phyloP scores from a whole-genome alignment of 176 grass and related monocot species.

The barley (Hordeum vulgare) region MorexV3_pseudomolecules_assembly NC_058520.1:17976106-17976605 shows the following conservation, averaged over 20 bases:
- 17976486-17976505: too few relatives aligned
- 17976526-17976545: too few relatives aligned
- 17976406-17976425: not conserved
- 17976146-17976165: not conserved
- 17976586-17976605: too few relatives aligned
- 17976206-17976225: not conserved
- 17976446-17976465: not conserved
- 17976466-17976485: too few relatives aligned
- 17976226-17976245: slow-evolving; percentile 30
- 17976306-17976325: not conserved
- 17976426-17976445: too few relatives aligned
- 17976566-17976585: too few relatives aligned
- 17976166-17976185: not conserved
- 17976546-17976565: too few relatives aligned
- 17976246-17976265: not conserved
- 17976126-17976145: not conserved
- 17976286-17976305: not conserved
- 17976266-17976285: not conserved
- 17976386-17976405: not conserved
- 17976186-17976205: slow-evolving; percentile 4
- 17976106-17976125: not conserved
- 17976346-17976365: not conserved
- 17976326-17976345: not conserved
- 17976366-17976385: not conserved
- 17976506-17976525: too few relatives aligned